A percentile compares a stretch with the other conserved stretches of the same genome.
These are phyloP conservation scores for Ogataea ramenticola DNA, from an alignment of 805 yeast species.

Conservation along the genomic window DNA sequence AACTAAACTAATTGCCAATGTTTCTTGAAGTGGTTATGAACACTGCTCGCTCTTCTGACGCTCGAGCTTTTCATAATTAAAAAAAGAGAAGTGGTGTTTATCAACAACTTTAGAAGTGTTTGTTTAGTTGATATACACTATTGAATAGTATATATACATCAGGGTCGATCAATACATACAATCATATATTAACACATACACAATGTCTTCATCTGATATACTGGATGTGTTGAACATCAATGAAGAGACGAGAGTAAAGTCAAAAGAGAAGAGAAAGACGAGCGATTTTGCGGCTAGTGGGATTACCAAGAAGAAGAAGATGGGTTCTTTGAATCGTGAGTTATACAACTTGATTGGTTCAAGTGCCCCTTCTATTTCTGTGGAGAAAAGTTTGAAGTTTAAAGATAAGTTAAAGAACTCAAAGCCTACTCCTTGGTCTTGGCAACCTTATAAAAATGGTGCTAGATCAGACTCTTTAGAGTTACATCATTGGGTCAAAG, in stretches of 20 bases:
- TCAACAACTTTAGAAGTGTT: too few relatives aligned
- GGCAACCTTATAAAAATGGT: slow-evolving; percentile 50
- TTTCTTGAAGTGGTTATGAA: neutral
- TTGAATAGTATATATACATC: too few relatives aligned
- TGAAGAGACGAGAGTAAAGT: slow-evolving; percentile 29
- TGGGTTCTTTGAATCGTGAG: slow-evolving; percentile 79
- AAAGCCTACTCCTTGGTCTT: slow-evolving; percentile 79
- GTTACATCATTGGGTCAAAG: slow-evolving; percentile 84
- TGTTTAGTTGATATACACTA: too few relatives aligned
- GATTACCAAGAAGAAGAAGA: slow-evolving; percentile 25
- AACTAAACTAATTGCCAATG: too few relatives aligned
- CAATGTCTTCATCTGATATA: slow-evolving; percentile 44
- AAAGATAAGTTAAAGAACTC: slow-evolving; percentile 56
- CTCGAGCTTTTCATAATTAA: too few relatives aligned
- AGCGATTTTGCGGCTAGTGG: slow-evolving; percentile 12
- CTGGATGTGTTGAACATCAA: slow-evolving; percentile 72
- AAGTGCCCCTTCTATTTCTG: slow-evolving; percentile 78
- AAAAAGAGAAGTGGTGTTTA: too few relatives aligned
- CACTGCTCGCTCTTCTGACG: neutral
- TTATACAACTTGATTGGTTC: slow-evolving; percentile 84
- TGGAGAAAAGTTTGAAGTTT: slow-evolving; percentile 42
- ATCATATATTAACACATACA: neutral
- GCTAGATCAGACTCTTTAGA: slow-evolving; percentile 43
- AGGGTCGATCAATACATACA: too few relatives aligned
- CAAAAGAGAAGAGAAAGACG: slow-evolving; percentile 25